phyloP scores from a whole-genome alignment of 768 basidiomycete genomes.

The Russula lepida region DNA sequence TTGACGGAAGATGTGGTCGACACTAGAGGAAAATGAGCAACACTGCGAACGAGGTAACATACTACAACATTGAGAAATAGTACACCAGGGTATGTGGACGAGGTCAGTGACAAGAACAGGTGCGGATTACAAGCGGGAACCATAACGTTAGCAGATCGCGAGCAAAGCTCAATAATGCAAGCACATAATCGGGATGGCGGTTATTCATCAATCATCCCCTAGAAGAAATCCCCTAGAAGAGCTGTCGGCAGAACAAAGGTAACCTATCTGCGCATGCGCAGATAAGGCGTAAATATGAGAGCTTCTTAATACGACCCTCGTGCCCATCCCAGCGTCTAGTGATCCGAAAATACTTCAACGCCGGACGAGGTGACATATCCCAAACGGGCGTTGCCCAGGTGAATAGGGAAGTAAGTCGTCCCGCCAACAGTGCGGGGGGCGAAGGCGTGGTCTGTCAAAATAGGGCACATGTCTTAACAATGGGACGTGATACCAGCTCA shows the following conservation, averaged over 20 bases:
- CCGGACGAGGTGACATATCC: constrained; percentile 12
- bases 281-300: neutral
- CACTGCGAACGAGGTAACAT: neutral
- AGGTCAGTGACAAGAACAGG: neutral
- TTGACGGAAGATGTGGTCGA: neutral
- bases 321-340: neutral
- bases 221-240: no score
- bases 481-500: no score
- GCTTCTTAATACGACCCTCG: no score
- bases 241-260: no score
- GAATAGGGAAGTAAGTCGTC: constrained; percentile 16
- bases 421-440: constrained; percentile 7
- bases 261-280: neutral
- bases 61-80: neutral
- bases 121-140: neutral
- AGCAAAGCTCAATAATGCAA: neutral
- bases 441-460: neutral
- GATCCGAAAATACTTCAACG: constrained; percentile 3
- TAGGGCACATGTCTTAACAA: neutral
- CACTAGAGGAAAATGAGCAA: neutral
- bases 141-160: no score
- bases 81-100: neutral
- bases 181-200: neutral
- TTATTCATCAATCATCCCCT: neutral
- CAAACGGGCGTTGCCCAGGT: neutral